Evolutionary conservation across 148 eudicot species (phyloP), one percentile per base, ranked within the genome.

Genomic region (Nepenthes mirabilis): DNA sequence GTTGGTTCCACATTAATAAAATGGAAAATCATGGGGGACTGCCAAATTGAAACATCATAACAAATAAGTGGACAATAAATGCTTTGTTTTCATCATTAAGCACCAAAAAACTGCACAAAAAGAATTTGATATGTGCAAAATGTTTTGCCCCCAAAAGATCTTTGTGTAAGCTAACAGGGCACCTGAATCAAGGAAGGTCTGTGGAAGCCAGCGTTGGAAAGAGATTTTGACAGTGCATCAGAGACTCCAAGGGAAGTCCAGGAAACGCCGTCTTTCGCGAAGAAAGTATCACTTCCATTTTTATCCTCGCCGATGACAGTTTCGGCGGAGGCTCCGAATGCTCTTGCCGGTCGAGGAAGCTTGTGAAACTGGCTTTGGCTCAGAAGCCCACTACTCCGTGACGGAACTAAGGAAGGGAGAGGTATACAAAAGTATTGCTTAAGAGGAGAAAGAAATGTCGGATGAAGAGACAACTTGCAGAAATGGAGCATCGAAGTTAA

Each of bases 161-260:
- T 23, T 0, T 23, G 23, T 23, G 23, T 23, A 23, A 23, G 23
- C 23, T 0, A 23, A 23, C 23, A 23, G 66, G 13, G 12, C 12
- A 84, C 97, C 95, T 87, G 95, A 73, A 88, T 74, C 12, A 81
- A 64, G 49, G 95, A 91, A 36, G 96, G 97, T 55, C 77, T 65
- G 13, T 65, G 47, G 43, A 91, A 83, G 10, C 90, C 84, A 48
- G 83, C 65, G 52, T 65, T 71, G 48, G 62, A 69, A 40, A 91
- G 86, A 45, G 93, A 74, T 9, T 14, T 62, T 43, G 84, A 77
- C 57, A 85, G 56, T 37, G 58, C 62, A 36, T 83, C 79, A 14
- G 90, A 79, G 2, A 91, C 75, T 34, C 98, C 96, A 36, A 88
- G 77, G 0, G 87, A 74, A 2, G 61, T 63, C 98, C 96, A 91